These are phyloP conservation scores for Ganoderma lingzhi DNA, from an alignment of 1,284 basidiomycete species.

Conservation along the genomic window DNA sequence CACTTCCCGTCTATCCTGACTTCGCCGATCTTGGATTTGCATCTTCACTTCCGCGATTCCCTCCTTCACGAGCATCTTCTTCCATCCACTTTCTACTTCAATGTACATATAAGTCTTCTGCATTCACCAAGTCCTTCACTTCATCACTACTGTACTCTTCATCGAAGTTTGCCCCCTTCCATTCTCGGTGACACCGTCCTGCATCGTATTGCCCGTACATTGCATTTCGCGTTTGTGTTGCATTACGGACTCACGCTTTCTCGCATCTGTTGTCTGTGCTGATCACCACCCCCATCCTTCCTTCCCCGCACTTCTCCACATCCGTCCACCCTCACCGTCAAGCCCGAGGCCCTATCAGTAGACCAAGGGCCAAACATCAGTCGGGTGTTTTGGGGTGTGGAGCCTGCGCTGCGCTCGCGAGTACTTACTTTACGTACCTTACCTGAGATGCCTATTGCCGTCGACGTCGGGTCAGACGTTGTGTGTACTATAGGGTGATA, in stretches of 20 bases:
- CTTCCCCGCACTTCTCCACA: neutral
- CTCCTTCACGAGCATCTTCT: neutral
- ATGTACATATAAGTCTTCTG: conserved; percentile 6
- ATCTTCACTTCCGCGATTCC: neutral
- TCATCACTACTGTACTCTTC: neutral
- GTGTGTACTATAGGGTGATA: neutral
- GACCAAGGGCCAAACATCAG: neutral
- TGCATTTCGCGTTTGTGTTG: conserved; percentile 4
- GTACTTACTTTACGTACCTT: conserved; percentile 5
- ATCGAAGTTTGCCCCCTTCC: neutral
- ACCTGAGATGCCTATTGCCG: conserved; percentile 7
- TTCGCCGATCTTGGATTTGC: neutral
- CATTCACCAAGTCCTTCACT: conserved; percentile 3
- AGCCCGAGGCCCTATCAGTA: neutral
- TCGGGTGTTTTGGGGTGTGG: neutral
- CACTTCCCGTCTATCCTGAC: neutral
- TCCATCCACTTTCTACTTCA: conserved; percentile 4
- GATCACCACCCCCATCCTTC: neutral
- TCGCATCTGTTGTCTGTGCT: conserved; percentile 8
- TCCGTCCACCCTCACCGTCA: neutral
- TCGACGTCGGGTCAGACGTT: conserved; percentile 4
- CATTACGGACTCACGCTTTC: conserved; percentile 8
- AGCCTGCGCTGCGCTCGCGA: neutral
- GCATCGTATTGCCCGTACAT: conserved; percentile 6
- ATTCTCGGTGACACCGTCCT: neutral